These are phyloP conservation scores for Puya raimondii DNA, from an alignment of 176 grass and related monocot genomes.

Conservation along the genomic window DNA sequence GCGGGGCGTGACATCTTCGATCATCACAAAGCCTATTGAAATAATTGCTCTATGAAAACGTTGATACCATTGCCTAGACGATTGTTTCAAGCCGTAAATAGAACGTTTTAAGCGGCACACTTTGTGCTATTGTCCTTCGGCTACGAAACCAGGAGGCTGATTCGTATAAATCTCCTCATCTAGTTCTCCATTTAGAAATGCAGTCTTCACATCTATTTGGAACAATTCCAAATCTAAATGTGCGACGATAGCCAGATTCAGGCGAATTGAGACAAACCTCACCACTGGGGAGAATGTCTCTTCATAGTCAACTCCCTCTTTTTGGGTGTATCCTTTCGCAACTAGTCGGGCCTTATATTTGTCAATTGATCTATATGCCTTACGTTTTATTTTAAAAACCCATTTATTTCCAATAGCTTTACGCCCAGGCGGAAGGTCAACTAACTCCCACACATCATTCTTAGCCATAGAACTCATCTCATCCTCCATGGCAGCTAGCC, in stretches of 20 bases:
- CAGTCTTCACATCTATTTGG: too few relatives aligned
- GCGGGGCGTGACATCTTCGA: too few relatives aligned
- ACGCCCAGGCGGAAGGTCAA: too few relatives aligned
- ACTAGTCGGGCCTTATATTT: neutral
- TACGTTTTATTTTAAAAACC: neutral
- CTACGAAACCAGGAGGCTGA: too few relatives aligned
- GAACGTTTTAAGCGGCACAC: neutral
- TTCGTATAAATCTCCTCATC: too few relatives aligned
- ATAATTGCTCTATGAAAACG: neutral
- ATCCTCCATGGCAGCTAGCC: neutral
- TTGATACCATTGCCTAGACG: too few relatives aligned
- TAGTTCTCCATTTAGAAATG: too few relatives aligned
- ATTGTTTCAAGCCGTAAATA: neutral
- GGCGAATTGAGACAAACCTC: neutral
- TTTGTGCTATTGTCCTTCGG: neutral
- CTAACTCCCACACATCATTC: neutral
- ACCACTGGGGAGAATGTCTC: neutral
- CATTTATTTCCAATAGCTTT: too few relatives aligned
- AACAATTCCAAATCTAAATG: neutral
- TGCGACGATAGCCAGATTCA: neutral
- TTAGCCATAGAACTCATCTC: conserved; percentile 1
- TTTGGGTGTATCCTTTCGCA: too few relatives aligned
- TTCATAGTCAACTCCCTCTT: neutral
- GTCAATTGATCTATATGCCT: neutral
- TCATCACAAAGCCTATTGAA: neutral